These are phyloP conservation scores for Pseudogymnoascus sp. DNA, from an alignment of 2,329 filamentous ascomycete genomes.

Conservation along the genomic window DNA sequence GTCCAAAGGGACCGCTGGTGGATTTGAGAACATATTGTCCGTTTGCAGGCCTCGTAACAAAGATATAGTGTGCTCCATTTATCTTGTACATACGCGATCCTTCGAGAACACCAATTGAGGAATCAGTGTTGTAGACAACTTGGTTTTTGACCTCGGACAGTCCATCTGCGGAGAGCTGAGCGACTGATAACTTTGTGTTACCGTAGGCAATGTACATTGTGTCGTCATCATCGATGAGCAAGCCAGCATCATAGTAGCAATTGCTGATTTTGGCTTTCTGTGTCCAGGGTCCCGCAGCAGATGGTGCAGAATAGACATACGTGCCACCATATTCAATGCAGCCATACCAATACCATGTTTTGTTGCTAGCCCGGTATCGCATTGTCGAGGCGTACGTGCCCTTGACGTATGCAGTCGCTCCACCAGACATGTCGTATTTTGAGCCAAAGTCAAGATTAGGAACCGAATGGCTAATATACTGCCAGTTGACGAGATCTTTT, in stretches of 20 bases:
- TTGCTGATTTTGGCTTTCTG: conserved; percentile 31
- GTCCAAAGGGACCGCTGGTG: conserved; percentile 43
- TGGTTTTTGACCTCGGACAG: conserved; percentile 38
- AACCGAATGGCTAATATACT: conserved; percentile 39
- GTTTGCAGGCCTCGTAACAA: conserved; percentile 40
- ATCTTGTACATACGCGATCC: conserved; percentile 51
- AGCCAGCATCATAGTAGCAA: conserved; percentile 52
- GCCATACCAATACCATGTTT: conserved; percentile 50
- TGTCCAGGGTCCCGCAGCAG: conserved; percentile 38
- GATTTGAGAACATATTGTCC: conserved; percentile 42
- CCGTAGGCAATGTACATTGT: conserved; percentile 53
- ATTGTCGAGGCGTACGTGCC: conserved; percentile 52
- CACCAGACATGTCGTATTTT: conserved; percentile 41
- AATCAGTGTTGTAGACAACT: conserved; percentile 36
- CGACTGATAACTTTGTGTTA: conserved; percentile 40
- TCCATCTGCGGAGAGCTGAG: conserved; percentile 44
- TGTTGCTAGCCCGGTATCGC: conserved; percentile 42
- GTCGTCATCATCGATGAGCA: conserved; percentile 50
- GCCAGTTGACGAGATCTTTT: conserved; percentile 48
- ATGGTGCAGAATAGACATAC: conserved; percentile 45
- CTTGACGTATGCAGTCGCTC: conserved; percentile 40
- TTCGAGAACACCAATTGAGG: conserved; percentile 37
- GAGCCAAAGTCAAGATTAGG: conserved; percentile 39
- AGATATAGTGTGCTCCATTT: conserved; percentile 49
- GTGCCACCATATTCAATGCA: conserved; percentile 45